A percentile compares a stretch with the other conserved stretches of the same genome.
phyloP scores from a whole-genome alignment of 2,329 filamentous ascomycete species.

The Geosmithia morbida region DNA sequence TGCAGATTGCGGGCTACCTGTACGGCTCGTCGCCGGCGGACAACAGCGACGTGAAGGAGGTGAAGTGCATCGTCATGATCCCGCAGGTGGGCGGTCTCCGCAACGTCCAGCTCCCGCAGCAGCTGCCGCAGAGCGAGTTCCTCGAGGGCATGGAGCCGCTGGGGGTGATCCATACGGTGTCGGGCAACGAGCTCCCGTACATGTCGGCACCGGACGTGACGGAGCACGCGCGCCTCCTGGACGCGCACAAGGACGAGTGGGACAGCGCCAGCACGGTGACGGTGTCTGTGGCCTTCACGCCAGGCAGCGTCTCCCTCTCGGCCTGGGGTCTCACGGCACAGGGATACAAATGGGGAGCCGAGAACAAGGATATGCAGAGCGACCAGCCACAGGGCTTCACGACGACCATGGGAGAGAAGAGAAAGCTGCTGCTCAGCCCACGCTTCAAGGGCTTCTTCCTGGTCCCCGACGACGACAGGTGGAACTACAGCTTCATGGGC shows the following conservation, averaged over 20 bases:
- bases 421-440: constrained; percentile 82
- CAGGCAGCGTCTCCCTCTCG: constrained; percentile 85
- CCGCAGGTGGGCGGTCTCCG: constrained; percentile 91
- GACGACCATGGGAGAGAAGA: constrained; percentile 86
- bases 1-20: constrained; percentile 91
- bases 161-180: constrained; percentile 88
- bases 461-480: constrained; percentile 75
- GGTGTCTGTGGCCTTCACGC: constrained; percentile 92
- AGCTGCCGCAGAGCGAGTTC: constrained; percentile 84
- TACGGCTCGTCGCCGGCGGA: constrained; percentile 88
- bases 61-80: constrained; percentile 93
- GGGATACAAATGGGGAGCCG: constrained; percentile 92
- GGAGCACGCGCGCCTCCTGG: constrained; percentile 81
- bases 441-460: constrained; percentile 94
- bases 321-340: constrained; percentile 86
- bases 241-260: constrained; percentile 43
- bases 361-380: constrained; percentile 85
- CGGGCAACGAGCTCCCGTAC: constrained; percentile 88
- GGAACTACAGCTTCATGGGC: constrained; percentile 99
- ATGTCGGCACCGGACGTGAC: constrained; percentile 95
- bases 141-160: constrained; percentile 77
- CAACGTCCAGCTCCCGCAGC: constrained; percentile 79
- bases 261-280: constrained; percentile 82
- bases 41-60: constrained; percentile 93
- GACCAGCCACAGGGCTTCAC: constrained; percentile 92